A percentile compares a stretch with the other conserved stretches of the same genome.
phyloP scores from a whole-genome alignment of 768 basidiomycete species.

The Crepidotus variabilis region DNA sequence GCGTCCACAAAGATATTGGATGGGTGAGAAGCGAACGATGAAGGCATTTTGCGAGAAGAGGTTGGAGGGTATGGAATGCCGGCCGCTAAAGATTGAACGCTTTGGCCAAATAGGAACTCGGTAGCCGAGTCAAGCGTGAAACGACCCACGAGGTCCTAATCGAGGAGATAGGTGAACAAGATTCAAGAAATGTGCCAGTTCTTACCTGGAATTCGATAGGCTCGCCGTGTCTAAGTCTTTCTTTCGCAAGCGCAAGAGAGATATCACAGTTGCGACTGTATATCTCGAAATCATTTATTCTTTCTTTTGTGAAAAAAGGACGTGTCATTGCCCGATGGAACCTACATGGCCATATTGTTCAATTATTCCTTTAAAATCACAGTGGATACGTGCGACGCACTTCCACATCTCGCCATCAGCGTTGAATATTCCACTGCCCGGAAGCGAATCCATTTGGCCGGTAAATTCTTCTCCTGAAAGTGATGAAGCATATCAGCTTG shows the following conservation, averaged over 20 bases:
- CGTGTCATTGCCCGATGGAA: conserved; percentile 67
- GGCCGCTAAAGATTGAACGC: conserved; percentile 44
- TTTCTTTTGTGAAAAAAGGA: conserved; percentile 64
- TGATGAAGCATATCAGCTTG: background rate
- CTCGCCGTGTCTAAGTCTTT: conserved; percentile 41
- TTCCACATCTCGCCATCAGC: conserved; percentile 69
- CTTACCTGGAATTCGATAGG: conserved; percentile 60
- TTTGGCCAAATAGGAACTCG: conserved; percentile 54
- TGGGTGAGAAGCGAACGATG: conserved; percentile 25
- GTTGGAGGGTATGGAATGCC: conserved; percentile 46
- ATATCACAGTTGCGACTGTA: conserved; percentile 52
- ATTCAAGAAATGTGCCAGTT: conserved; percentile 16
- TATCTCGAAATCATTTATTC: conserved; percentile 59
- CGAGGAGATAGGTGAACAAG: conserved; percentile 43
- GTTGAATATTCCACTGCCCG: conserved; percentile 60
- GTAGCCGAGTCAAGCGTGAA: conserved; percentile 68
- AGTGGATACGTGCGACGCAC: conserved; percentile 26
- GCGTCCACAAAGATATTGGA: conserved; percentile 46
- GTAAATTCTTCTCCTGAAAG: conserved; percentile 19
- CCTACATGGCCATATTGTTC: conserved; percentile 17
- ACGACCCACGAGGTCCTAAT: conserved; percentile 43
- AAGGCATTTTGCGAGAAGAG: conserved; percentile 21
- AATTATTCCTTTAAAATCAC: background rate
- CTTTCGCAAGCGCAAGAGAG: conserved; percentile 40
- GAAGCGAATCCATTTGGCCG: conserved; percentile 28